These are phyloP conservation scores for Talaromyces borbonicus DNA, from an alignment of 495 filamentous ascomycete genomes.

Conservation along the genomic window DNA sequence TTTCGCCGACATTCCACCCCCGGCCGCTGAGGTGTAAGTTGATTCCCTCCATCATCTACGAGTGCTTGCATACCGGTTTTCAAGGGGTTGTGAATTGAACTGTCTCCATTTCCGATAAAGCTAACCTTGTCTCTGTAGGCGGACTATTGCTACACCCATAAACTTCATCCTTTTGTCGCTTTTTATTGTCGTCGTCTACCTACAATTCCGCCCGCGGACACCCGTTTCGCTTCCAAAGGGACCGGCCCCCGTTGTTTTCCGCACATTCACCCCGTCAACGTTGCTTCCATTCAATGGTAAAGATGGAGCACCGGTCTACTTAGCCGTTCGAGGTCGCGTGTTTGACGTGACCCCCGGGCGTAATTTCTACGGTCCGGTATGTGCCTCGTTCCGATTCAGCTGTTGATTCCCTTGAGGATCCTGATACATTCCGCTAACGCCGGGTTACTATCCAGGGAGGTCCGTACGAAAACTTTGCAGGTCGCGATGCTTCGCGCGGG, in stretches of 20 bases:
- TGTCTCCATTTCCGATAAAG: too few relatives aligned
- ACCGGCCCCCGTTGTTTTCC: slow-evolving; percentile 73
- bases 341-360: slow-evolving; percentile 79
- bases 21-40: slow-evolving; percentile 25
- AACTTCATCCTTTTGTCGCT: slow-evolving; percentile 66
- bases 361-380: slow-evolving; percentile 81
- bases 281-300: slow-evolving; percentile 82
- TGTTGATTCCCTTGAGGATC: neutral
- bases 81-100: too few relatives aligned
- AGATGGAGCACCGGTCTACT: slow-evolving; percentile 63
- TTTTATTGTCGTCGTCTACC: slow-evolving; percentile 59
- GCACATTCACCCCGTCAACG: slow-evolving; percentile 78
- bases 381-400: neutral
- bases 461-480: slow-evolving; percentile 89
- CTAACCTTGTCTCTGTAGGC: slow-evolving; percentile 21
- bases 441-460: slow-evolving; percentile 44
- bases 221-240: slow-evolving; percentile 53
- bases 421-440: neutral
- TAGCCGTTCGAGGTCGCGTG: slow-evolving; percentile 74
- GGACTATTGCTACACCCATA: slow-evolving; percentile 62
- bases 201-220: slow-evolving; percentile 52
- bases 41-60: too few relatives aligned
- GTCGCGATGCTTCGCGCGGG: slow-evolving; percentile 85
- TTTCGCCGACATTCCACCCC: slow-evolving; percentile 12
- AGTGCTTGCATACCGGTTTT: too few relatives aligned